phyloP scores from a whole-genome alignment of 768 basidiomycete species.

The Tubosaeta brunneosetosa region DNA sequence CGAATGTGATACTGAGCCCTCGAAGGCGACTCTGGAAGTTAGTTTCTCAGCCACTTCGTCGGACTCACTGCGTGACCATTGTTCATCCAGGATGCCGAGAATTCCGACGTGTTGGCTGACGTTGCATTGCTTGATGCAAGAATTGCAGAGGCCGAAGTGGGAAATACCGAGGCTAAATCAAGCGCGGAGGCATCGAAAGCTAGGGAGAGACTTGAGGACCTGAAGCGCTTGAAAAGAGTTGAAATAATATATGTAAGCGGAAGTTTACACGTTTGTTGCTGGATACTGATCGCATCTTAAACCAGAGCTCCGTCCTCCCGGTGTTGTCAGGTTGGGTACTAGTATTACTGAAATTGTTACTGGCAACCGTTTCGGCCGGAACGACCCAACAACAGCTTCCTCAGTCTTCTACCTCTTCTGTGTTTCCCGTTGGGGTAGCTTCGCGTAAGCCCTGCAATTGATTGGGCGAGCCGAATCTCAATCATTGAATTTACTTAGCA shows the following conservation, averaged over 20 bases:
- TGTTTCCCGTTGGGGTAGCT: slow-evolving; percentile 66
- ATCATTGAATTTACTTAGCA: slow-evolving; percentile 33
- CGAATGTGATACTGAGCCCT: slow-evolving; percentile 52
- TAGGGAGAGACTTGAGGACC: slow-evolving; percentile 68
- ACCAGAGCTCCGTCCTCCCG: slow-evolving; percentile 77
- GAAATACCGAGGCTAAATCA: slow-evolving; percentile 47
- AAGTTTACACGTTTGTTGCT: background rate
- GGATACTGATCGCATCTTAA: slow-evolving; percentile 1
- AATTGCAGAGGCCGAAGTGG: slow-evolving; percentile 60
- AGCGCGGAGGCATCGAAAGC: slow-evolving; percentile 54
- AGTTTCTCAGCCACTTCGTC: slow-evolving; percentile 8
- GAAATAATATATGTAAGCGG: slow-evolving; percentile 89
- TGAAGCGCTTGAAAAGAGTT: slow-evolving; percentile 83
- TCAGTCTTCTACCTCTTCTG: slow-evolving; percentile 62
- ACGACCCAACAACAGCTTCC: slow-evolving; percentile 51
- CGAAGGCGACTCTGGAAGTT: slow-evolving; percentile 43
- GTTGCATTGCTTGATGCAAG: slow-evolving; percentile 67
- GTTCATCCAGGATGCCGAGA: slow-evolving; percentile 48
- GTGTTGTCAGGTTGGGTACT: slow-evolving; percentile 87
- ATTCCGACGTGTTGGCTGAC: slow-evolving; percentile 64
- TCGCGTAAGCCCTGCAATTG: slow-evolving; percentile 46
- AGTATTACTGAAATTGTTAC: slow-evolving; percentile 84
- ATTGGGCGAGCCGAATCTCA: background rate
- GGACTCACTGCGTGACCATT: background rate
- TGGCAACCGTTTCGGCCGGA: slow-evolving; percentile 89